Evolutionary conservation across 257 asterid species (phyloP), one percentile per base, ranked within the genome.

Genomic region (Solanum corneliomulleri): DNA sequence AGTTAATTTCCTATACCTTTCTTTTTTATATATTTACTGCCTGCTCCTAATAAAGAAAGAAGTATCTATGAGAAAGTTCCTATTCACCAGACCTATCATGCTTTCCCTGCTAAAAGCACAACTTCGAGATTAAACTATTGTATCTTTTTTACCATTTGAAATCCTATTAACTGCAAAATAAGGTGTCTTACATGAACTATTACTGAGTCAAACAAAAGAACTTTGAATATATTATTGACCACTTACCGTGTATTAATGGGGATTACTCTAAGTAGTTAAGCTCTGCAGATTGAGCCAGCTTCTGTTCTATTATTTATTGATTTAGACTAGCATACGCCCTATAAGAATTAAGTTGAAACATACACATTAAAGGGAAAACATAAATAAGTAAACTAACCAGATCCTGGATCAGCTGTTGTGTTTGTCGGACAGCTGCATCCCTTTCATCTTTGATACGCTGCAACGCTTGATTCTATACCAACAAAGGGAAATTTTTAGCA

Each of bases 391-490:
- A 75, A 92, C 90, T 89, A 29, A 92, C 94, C 93, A 92, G 87
- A 70, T 92, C 93, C 78, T 89, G 91, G 86, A 89, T 91, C 35
- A 92, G 88, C 77, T 87, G 93, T 69, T 91, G 91, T 69, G 92
- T 88, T 90, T 91, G 91, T 52, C 83, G 86, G 81, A 90, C 71
- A 47, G 92, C 93, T 69, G 86, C 84, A 83, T 92, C 93, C 86
- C 92, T 92, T 88, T 91, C 94, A 58, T 92, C 94, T 82, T 89
- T 90, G 76, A 90, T 89, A 41, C 89, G 91, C 89, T 90, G 91
- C 91, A 92, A 21, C 7, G 86, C 90, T 83, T 87, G 91, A 42
- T 83, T 88, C 92, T 91, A 84, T 25, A 86, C 62, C 66, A 83
- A 20, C 62, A 35, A 49, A 72, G 41, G 83, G 31, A n/a, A 58